A percentile compares a stretch with the other conserved stretches of the same genome.
These are phyloP conservation scores for Atkinsonella hypoxylon DNA, from an alignment of 2,329 filamentous ascomycete genomes.

Conservation along the genomic window DNA sequence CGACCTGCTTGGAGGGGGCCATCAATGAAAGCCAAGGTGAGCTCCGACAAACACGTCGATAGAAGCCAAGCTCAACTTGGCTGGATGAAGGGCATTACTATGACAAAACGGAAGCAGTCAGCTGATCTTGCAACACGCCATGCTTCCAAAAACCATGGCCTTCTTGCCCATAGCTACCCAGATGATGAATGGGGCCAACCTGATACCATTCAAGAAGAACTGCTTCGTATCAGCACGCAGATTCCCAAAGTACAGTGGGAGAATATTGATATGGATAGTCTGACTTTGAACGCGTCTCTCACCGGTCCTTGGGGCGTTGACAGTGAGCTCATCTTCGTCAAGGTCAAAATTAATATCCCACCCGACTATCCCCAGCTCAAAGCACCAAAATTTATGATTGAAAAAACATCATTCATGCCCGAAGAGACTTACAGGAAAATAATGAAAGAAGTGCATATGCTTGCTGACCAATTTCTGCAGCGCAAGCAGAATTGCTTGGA, in stretches of 20 bases:
- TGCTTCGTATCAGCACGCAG: conserved; percentile 48
- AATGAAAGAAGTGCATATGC: conserved; percentile 42
- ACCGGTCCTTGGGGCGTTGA: conserved; percentile 52
- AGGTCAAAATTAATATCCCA: conserved; percentile 49
- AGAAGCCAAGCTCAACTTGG: conserved; percentile 46
- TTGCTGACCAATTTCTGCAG: conserved; percentile 42
- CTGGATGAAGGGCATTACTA: conserved; percentile 59
- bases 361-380: conserved; percentile 44
- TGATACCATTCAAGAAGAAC: conserved; percentile 52
- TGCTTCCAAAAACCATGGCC: conserved; percentile 38
- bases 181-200: conserved; percentile 48
- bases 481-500: conserved; percentile 51
- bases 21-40: conserved; percentile 45
- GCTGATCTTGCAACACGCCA: conserved; percentile 29
- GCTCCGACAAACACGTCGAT: conserved; percentile 28
- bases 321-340: conserved; percentile 46
- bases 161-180: conserved; percentile 39
- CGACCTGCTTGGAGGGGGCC: conserved; percentile 39
- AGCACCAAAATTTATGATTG: conserved; percentile 46
- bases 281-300: conserved; percentile 47
- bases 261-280: conserved; percentile 49
- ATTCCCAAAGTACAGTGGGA: conserved; percentile 54
- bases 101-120: conserved; percentile 42
- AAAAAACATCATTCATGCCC: conserved; percentile 51
- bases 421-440: conserved; percentile 39